phyloP scores from a whole-genome alignment of 495 filamentous ascomycete genomes.

The Rhizodiscina lignyota region DNA sequence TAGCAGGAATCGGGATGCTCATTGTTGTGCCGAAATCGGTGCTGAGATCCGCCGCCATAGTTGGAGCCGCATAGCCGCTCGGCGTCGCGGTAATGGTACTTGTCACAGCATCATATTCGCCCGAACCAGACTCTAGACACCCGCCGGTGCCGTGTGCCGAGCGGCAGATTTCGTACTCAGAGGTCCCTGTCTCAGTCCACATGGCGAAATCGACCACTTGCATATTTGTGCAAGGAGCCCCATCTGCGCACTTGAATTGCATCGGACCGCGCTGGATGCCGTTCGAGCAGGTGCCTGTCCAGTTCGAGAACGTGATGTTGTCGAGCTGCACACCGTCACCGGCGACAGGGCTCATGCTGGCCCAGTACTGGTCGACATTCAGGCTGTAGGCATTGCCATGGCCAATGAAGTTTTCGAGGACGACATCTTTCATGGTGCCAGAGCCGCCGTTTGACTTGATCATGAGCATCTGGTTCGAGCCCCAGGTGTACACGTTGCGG shows the following conservation, averaged over 20 bases:
- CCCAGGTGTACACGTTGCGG: conserved; percentile 18
- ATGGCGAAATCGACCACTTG: conserved; percentile 37
- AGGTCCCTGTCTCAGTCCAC: conserved; percentile 37
- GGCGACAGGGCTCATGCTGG: conserved; percentile 7
- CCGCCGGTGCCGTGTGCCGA: conserved; percentile 33
- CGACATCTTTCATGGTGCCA: conserved; percentile 33
- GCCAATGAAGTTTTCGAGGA: conserved; percentile 39
- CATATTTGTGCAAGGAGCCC: conserved; percentile 35
- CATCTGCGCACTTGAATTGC: conserved; percentile 26
- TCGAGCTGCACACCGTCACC: conserved; percentile 30
- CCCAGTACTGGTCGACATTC: conserved; percentile 40
- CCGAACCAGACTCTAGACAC: conserved; percentile 22
- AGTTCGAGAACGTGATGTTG: conserved; percentile 36
- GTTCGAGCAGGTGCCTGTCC: conserved; percentile 37
- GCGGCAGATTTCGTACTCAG: conserved; percentile 29
- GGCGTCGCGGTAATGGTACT: conserved; percentile 22
- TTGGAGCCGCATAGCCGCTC: conserved; percentile 30
- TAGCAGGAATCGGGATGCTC: conserved; percentile 36
- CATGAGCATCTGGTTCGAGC: conserved; percentile 42
- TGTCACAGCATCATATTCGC: conserved; percentile 19
- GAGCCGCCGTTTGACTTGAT: conserved; percentile 43
- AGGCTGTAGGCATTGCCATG: conserved; percentile 34
- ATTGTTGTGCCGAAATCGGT: conserved; percentile 26
- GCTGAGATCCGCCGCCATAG: conserved; percentile 29
- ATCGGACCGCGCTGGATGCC: conserved; percentile 34